These are phyloP conservation scores for Wickerhamomyces silvicola DNA, from an alignment of 805 yeast genomes.

Conservation along the genomic window DNA sequence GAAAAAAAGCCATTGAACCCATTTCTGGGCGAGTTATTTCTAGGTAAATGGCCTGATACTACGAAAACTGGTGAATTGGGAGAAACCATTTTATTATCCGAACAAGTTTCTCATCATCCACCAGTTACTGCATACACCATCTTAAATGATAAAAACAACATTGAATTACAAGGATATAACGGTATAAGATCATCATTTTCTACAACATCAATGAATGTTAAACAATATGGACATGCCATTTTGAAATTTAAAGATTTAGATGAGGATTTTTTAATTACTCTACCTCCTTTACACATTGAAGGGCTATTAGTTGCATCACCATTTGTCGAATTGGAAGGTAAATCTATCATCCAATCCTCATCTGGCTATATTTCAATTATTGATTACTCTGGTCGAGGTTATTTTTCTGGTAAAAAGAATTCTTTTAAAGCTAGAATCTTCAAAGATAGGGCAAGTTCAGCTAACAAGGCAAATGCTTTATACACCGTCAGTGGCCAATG, in stretches of 20 bases:
- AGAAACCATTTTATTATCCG: slow-evolving; percentile 74
- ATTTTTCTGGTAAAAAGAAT: slow-evolving; percentile 92
- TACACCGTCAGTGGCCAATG: slow-evolving; percentile 88
- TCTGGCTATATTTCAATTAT: slow-evolving; percentile 67
- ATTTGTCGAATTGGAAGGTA: slow-evolving; percentile 89
- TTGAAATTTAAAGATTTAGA: slow-evolving; percentile 53
- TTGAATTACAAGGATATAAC: slow-evolving; percentile 79
- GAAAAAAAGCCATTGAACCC: slow-evolving; percentile 98
- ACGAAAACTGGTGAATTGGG: slow-evolving; percentile 48
- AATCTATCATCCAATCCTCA: slow-evolving; percentile 76
- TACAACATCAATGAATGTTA: slow-evolving; percentile 72
- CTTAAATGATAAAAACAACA: slow-evolving; percentile 62
- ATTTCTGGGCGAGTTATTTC: slow-evolving; percentile 88
- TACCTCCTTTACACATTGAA: slow-evolving; percentile 93
- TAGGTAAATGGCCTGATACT: slow-evolving; percentile 75
- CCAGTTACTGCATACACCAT: slow-evolving; percentile 93
- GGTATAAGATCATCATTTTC: slow-evolving; percentile 82
- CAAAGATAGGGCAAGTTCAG: slow-evolving; percentile 43
- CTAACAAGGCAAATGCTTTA: slow-evolving; percentile 54
- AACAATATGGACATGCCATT: slow-evolving; percentile 89
- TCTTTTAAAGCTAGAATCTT: slow-evolving; percentile 80
- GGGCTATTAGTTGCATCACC: slow-evolving; percentile 90
- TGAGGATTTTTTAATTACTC: slow-evolving; percentile 73
- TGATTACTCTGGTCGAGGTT: slow-evolving; percentile 89
- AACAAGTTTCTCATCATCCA: slow-evolving; percentile 97